A percentile compares a stretch with the other conserved stretches of the same genome.
These are phyloP conservation scores for Urochloa ruziziensis DNA, from an alignment of 176 grass and related monocot genomes.

Conservation along the genomic window DNA sequence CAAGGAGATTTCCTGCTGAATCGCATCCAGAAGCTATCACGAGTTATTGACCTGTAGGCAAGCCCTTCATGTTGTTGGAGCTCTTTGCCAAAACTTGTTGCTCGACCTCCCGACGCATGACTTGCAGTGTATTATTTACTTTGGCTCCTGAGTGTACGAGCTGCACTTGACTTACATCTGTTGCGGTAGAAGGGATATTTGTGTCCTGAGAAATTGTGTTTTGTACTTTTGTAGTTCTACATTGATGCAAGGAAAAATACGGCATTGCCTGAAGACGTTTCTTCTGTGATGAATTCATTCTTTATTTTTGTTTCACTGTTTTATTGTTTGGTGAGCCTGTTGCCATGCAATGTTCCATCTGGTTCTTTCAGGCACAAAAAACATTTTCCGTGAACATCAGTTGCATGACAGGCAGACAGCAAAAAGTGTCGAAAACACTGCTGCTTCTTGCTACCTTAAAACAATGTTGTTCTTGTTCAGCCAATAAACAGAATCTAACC, in stretches of 20 bases:
- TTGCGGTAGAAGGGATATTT: not conserved
- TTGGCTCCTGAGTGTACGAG: not conserved
- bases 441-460: not conserved
- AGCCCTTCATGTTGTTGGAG: not conserved
- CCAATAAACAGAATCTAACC: not conserved
- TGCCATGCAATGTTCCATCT: not conserved
- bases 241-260: not conserved
- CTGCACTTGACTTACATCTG: not conserved
- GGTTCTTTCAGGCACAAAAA: not conserved
- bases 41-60: conserved; percentile 86
- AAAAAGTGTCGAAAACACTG: not conserved
- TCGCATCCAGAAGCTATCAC: conserved; percentile 90
- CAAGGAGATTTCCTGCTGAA: conserved; percentile 97
- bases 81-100: not conserved
- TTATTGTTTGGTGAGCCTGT: not conserved
- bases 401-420: not conserved
- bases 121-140: not conserved
- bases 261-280: not conserved
- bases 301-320: not conserved
- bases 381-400: not conserved
- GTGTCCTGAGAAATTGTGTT: not conserved
- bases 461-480: not conserved
- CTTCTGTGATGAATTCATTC: conserved; percentile 5
- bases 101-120: not conserved
- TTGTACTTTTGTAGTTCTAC: conserved; percentile 26